A percentile compares a stretch with the other conserved stretches of the same genome.
phyloP scores from a whole-genome alignment of 192 early-diverging fungal genomes.

The Paraglomus occultum region DNA sequence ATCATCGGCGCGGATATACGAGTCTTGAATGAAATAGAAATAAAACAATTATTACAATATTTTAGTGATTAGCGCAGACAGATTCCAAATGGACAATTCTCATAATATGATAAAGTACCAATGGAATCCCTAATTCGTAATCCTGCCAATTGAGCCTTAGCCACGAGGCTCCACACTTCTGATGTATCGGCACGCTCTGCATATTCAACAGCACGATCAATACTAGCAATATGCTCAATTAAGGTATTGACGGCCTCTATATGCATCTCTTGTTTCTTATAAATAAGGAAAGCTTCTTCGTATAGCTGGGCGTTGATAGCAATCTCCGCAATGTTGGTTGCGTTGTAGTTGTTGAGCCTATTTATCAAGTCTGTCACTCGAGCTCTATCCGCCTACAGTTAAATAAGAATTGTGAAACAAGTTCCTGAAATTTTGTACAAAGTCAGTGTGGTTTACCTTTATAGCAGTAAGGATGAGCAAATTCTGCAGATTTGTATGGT shows the following conservation, averaged over 20 bases:
- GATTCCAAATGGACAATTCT: not conserved
- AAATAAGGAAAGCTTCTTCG: constrained; percentile 98
- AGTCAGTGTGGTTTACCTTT: constrained; percentile 49
- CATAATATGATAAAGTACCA: constrained; percentile 33
- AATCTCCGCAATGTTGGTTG: constrained; percentile 95
- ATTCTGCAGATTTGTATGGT: constrained; percentile 97
- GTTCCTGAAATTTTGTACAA: not conserved
- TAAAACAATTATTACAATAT: constrained; percentile 3
- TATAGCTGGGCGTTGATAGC: constrained; percentile 84
- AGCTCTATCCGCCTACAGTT: constrained; percentile 69
- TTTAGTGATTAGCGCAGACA: not conserved
- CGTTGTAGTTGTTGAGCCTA: constrained; percentile 96
- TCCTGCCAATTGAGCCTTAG: constrained; percentile 90
- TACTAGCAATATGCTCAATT: constrained; percentile 86
- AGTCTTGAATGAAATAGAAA: constrained; percentile 54
- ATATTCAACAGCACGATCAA: constrained; percentile 96
- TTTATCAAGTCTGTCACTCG: constrained; percentile 96
- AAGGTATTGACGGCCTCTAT: constrained; percentile 86
- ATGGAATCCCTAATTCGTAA: constrained; percentile 94
- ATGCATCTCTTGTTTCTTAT: constrained; percentile 91
- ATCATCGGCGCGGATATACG: constrained; percentile 96
- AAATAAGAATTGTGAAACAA: not conserved
- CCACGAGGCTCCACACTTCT: constrained; percentile 95
- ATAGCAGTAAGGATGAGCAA: constrained; percentile 96
- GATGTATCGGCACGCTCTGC: constrained; percentile 88